Evolutionary conservation across 257 asterid species (phyloP).

Genomic region (Nemophila menziesii): DNA sequence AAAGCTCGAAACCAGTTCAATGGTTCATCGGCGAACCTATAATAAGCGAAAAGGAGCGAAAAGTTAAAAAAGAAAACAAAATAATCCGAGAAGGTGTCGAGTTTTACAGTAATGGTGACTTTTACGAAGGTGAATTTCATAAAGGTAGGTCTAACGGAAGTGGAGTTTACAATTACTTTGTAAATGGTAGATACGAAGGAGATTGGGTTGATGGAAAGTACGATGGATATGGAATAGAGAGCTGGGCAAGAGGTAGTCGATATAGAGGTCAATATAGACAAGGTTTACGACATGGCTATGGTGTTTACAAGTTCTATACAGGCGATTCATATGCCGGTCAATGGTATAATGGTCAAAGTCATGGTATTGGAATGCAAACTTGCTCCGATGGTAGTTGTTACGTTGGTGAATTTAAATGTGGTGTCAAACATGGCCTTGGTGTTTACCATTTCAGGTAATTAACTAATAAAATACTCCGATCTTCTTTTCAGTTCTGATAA

Average conservation of each 20-base stretch:
- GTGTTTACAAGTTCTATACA: slow-evolving; percentile 61
- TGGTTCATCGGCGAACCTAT: slow-evolving; percentile 74
- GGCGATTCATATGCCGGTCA: slow-evolving; percentile 79
- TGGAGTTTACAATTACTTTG: slow-evolving; percentile 68
- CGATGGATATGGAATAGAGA: slow-evolving; percentile 85
- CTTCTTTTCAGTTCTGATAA: neutral
- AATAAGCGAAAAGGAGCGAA: slow-evolving; percentile 5
- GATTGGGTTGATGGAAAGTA: slow-evolving; percentile 87
- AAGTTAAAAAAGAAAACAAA: slow-evolving; percentile 13
- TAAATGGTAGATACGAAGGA: slow-evolving; percentile 79
- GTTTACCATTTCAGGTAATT: slow-evolving; percentile 81
- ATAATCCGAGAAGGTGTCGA: slow-evolving; percentile 59
- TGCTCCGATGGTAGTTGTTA: slow-evolving; percentile 89
- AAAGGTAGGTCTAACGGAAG: slow-evolving; percentile 83
- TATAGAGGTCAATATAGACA: slow-evolving; percentile 75
- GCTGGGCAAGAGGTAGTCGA: slow-evolving; percentile 82
- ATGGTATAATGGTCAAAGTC: slow-evolving; percentile 89
- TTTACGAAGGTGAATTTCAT: slow-evolving; percentile 87
- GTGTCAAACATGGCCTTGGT: slow-evolving; percentile 78
- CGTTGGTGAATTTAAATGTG: slow-evolving; percentile 63
- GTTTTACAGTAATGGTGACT: slow-evolving; percentile 75
- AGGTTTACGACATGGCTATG: slow-evolving; percentile 76
- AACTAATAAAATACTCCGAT: neutral
- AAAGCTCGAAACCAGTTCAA: slow-evolving; percentile 44
- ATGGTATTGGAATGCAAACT: slow-evolving; percentile 72